phyloP scores from a whole-genome alignment of 495 filamentous ascomycete species.

The Aspergillus conjunctus region DNA sequence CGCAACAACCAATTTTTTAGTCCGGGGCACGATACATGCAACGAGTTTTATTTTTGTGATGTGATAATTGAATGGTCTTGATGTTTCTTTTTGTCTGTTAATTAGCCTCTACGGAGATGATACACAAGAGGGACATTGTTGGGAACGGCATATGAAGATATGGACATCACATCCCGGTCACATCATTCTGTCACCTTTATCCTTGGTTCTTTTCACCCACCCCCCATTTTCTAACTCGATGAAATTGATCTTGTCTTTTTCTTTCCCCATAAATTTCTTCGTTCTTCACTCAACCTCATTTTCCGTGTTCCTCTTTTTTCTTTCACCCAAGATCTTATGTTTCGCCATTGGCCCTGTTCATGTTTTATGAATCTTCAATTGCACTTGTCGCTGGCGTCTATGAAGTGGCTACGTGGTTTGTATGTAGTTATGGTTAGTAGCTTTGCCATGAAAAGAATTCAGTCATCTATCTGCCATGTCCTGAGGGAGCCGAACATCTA shows the following conservation, averaged over 20 bases:
- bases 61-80: conserved; percentile 46
- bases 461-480: too few relatives aligned
- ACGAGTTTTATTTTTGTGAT: conserved; percentile 48
- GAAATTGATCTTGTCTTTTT: conserved; percentile 38
- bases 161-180: conserved; percentile 26
- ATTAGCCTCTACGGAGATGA: conserved; percentile 43
- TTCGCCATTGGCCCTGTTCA: conserved; percentile 4
- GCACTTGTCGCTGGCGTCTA: conserved; percentile 17
- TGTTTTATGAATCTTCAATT: conserved; percentile 22
- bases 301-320: background rate
- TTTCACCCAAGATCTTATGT: too few relatives aligned
- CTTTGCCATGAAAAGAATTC: conserved; percentile 6
- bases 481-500: background rate
- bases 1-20: conserved; percentile 4
- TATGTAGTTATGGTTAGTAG: conserved; percentile 14
- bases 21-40: conserved; percentile 33
- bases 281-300: conserved; percentile 16
- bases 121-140: conserved; percentile 45
- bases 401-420: conserved; percentile 18
- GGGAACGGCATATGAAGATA: conserved; percentile 33
- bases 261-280: conserved; percentile 19
- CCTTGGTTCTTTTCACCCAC: conserved; percentile 11
- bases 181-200: conserved; percentile 25
- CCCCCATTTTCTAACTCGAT: conserved; percentile 29
- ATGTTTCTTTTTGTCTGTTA: conserved; percentile 46